These are phyloP conservation scores for Hypoxylon sp. DNA, from an alignment of 2,329 filamentous ascomycete species.

Conservation along the genomic window DNA sequence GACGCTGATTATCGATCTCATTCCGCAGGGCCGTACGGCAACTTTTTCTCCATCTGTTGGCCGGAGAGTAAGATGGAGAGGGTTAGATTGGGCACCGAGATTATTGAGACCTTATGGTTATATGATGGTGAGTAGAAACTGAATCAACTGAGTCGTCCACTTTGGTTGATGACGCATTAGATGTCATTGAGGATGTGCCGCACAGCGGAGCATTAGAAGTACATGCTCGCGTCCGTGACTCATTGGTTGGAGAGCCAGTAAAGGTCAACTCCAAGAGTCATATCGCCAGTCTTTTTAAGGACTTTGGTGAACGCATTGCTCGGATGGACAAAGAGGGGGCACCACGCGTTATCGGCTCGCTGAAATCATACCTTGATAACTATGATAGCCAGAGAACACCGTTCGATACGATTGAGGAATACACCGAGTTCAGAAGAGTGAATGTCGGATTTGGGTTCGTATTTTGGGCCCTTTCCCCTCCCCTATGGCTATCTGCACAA, in stretches of 20 bases:
- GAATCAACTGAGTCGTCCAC: background rate
- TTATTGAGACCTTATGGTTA: conserved; percentile 19
- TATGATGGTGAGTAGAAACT: conserved; percentile 15
- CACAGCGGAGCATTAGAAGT: conserved; percentile 12
- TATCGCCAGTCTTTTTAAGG: conserved; percentile 14
- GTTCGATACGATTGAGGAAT: conserved; percentile 13
- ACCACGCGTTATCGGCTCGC: conserved; percentile 16
- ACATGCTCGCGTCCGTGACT: conserved; percentile 17
- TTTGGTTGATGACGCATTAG: conserved; percentile 1
- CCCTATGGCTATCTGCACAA: background rate
- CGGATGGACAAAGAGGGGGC: conserved; percentile 14
- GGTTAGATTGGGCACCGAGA: conserved; percentile 12
- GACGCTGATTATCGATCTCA: conserved; percentile 13
- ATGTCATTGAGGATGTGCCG: conserved; percentile 17
- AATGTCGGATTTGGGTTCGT: conserved; percentile 24
- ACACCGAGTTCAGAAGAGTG: conserved; percentile 20
- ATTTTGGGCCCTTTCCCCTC: background rate
- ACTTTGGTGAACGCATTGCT: conserved; percentile 14
- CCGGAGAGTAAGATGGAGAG: conserved; percentile 13
- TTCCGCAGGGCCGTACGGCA: conserved; percentile 10
- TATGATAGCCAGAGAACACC: conserved; percentile 19
- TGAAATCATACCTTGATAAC: conserved; percentile 20
- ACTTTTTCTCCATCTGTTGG: conserved; percentile 21
- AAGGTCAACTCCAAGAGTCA: conserved; percentile 18
- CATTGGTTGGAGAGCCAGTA: conserved; percentile 13